A percentile compares a stretch with the other conserved stretches of the same genome.
Conservation (phyloP, 768 basidiomycete species). For the Termitomyces titanicus region DNA sequence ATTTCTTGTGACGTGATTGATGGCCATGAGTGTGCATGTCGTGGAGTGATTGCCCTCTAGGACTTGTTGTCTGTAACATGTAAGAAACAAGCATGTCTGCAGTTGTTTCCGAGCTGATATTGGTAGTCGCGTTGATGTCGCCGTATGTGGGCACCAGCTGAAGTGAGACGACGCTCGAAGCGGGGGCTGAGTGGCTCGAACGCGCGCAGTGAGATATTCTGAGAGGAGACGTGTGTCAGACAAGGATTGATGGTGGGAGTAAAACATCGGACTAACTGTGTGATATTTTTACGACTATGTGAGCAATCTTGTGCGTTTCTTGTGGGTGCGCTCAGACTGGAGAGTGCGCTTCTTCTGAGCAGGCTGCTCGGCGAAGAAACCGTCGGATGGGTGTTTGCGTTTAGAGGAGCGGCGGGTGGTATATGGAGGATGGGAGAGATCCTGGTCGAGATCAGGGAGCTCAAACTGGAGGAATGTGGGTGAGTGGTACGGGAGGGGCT, state of each 20-base stretch:
- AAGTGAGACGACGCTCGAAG: neutral
- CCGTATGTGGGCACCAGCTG: too few species aligned
- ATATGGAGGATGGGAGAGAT: slow-evolving; percentile 68
- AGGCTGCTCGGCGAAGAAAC: slow-evolving; percentile 11
- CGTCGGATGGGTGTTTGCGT: slow-evolving; percentile 42
- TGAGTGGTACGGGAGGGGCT: slow-evolving; percentile 66
- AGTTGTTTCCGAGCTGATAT: slow-evolving; percentile 1
- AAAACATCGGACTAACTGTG: slow-evolving; percentile 1
- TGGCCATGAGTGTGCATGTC: neutral
- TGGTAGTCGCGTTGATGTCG: neutral
- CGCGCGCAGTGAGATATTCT: neutral
- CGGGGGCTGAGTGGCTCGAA: neutral
- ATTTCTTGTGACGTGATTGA: slow-evolving; percentile 17
- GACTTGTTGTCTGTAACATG: neutral
- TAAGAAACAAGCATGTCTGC: neutral
- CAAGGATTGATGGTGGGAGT: slow-evolving; percentile 2
- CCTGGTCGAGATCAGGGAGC: slow-evolving; percentile 63
- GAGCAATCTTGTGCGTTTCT: slow-evolving; percentile 14
- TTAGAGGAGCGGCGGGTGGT: slow-evolving; percentile 35
- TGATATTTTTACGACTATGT: slow-evolving; percentile 12
- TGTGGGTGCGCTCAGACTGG: slow-evolving; percentile 9
- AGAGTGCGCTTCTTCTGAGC: slow-evolving; percentile 15
- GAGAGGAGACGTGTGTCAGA: slow-evolving; percentile 8
- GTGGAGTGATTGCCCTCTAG: slow-evolving; percentile 1
- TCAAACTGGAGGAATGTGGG: slow-evolving; percentile 69